Conservation (phyloP, 1,284 basidiomycete species). For the Pseudozyma thailandica region DNA sequence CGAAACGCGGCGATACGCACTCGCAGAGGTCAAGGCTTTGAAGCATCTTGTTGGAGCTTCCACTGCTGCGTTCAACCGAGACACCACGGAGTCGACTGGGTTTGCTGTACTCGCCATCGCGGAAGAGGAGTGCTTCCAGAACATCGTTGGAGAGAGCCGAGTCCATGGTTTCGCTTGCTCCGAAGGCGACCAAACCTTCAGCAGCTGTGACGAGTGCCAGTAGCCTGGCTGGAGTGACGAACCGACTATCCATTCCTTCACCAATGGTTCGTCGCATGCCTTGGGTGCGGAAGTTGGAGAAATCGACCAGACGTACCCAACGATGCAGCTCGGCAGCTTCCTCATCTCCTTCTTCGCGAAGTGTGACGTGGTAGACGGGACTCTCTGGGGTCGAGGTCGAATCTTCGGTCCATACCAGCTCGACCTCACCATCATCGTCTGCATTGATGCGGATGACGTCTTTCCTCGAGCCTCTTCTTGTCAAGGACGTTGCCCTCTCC, state of each 20-base stretch:
- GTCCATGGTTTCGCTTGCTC: constrained; percentile 66
- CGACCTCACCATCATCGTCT: constrained; percentile 49
- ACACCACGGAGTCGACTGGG: constrained; percentile 61
- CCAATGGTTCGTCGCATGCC: constrained; percentile 91
- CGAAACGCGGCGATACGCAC: constrained; percentile 89
- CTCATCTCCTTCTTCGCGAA: constrained; percentile 40
- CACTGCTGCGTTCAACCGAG: constrained; percentile 56
- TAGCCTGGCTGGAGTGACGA: constrained; percentile 88
- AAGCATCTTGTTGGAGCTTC: constrained; percentile 69
- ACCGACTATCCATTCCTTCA: constrained; percentile 86
- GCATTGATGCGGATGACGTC: constrained; percentile 43
- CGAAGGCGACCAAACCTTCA: constrained; percentile 63
- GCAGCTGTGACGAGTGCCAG: constrained; percentile 63
- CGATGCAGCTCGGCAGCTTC: constrained; percentile 37
- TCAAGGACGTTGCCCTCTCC: constrained; percentile 20
- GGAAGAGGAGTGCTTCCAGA: constrained; percentile 64
- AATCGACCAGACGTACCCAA: constrained; percentile 70
- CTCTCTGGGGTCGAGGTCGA: constrained; percentile 35
- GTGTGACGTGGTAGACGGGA: constrained; percentile 52
- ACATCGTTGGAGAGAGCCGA: constrained; percentile 63
- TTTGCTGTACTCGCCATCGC: constrained; percentile 59
- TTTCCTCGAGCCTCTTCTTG: constrained; percentile 13
- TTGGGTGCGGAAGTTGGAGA: constrained; percentile 92
- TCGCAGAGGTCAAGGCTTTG: constrained; percentile 93
- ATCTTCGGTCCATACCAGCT: constrained; percentile 58